Base-by-base conservation (phyloP, 805 yeast genomes). In the Kazachstania psychrophila region DNA sequence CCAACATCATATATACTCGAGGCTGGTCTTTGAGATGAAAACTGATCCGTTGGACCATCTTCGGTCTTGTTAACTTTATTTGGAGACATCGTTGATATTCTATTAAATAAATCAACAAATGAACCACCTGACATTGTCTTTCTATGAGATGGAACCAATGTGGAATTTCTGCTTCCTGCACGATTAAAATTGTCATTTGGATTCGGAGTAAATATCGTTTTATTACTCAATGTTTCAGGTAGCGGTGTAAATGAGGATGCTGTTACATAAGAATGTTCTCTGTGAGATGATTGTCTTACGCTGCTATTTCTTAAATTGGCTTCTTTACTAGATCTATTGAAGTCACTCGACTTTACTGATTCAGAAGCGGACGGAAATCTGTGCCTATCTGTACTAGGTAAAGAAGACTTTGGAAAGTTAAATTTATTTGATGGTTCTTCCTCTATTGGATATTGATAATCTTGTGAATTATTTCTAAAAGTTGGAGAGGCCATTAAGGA, bases 21-120 rank as follows among this genome's bases (percentile, higher is more conserved):
- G 3, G 60, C 44, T 28, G 64, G 64, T 50, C 75, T 60, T 8
- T 56, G n/a, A n/a, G n/a, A n/a, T n/a, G n/a, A n/a, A n/a, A n/a
- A n/a, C n/a, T n/a, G n/a, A n/a, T n/a, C n/a, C n/a, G n/a, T n/a
- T n/a, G n/a, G n/a, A n/a, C n/a, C n/a, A n/a, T n/a, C n/a, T n/a
- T n/a, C n/a, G n/a, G n/a, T n/a, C n/a, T n/a, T n/a, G n/a, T n/a
- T n/a, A n/a, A n/a, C 28, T 16, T 26, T 40, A 16, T 25, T 40
- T 23, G 52, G 46, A 3, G 59, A 52, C 34, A 56, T 31, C 40
- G 45, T 38, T 3, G 61, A 53, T 11, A 59, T 49, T 33, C 61
- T 48, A 34, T 55, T 52, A 37, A 55, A 55, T n/a, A 59, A 36
- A 22, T 58, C 64, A 26, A 57, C 56, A 37, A 59, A 59, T 0